phyloP scores from a whole-genome alignment of 371 early-diverging fungal species.

The Apophysomyces ossiformis region DNA sequence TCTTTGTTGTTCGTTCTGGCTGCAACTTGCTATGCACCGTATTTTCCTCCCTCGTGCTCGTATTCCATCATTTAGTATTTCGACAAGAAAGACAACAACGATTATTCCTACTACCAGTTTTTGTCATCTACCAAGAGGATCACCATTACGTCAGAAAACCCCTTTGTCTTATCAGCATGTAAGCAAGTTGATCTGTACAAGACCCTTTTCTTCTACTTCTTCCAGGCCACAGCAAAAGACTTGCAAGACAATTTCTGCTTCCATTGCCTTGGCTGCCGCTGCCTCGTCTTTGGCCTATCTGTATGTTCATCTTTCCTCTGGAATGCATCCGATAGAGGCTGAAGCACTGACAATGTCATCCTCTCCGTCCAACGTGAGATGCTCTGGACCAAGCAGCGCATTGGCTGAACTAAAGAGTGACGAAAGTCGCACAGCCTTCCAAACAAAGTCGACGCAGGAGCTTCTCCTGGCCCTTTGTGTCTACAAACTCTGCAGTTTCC shows the following conservation, averaged over 20 bases:
- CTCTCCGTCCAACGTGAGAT: background rate
- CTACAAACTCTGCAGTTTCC: constrained; percentile 73
- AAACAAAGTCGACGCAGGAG: constrained; percentile 62
- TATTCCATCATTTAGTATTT: no score
- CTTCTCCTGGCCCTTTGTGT: constrained; percentile 78
- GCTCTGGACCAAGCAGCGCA: constrained; percentile 17
- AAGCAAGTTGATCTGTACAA: background rate
- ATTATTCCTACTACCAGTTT: background rate
- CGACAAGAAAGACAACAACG: no score
- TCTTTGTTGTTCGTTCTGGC: background rate
- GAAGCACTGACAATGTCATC: constrained; percentile 14
- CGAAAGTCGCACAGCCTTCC: constrained; percentile 51
- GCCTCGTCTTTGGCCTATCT: background rate
- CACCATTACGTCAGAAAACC: background rate
- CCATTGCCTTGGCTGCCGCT: constrained; percentile 22
- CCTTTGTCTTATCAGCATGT: background rate
- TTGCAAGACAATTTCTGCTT: constrained; percentile 34
- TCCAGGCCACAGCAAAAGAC: constrained; percentile 12
- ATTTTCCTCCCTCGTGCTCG: background rate
- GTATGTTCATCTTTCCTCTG: constrained; percentile 17
- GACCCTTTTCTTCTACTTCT: constrained; percentile 15
- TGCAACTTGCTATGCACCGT: constrained; percentile 2
- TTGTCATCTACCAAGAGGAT: constrained; percentile 6
- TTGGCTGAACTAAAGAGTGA: constrained; percentile 31
- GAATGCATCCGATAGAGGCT: constrained; percentile 22